Base-by-base conservation (phyloP, 805 yeast species). In the Zygotorulaspora florentina region DNA sequence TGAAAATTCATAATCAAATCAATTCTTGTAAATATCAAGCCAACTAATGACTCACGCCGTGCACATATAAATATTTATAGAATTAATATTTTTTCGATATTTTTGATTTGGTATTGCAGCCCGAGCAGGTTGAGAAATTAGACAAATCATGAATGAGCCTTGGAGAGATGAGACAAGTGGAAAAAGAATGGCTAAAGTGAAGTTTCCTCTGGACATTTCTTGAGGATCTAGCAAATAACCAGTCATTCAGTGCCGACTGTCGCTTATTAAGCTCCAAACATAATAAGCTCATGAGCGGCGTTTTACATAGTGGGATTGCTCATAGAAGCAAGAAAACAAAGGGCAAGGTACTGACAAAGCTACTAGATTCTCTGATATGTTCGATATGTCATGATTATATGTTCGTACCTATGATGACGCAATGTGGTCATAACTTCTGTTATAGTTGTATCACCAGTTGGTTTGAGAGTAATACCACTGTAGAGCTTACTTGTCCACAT, bases 371-470 rank as follows among this genome's bases (percentile, higher is more conserved):
- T 18, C 46, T 66, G 6, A 40, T 58, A 28, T 85, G 93, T 58
- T 72, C 83, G 6, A 73, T 85, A 9, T 85, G 93, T 57, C 80
- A 82, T 29, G 91, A 85, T 42, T 65, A 76, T 40, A 79, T 85
- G 84, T 75, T 72, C 51, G 74, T 75, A 2, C 91, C 93, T 1
- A 77, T 80, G 55, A 68, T 78, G 54, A 69, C 80, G 0, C 62
- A 70, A 10, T 85, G 93, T 66, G 91, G 91, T 2, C 93, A 85
- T 59, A 76, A 84, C 26, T 84, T 79, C 54, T 85, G 91, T 62
- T 85, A 85, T 58, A 75, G 58, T 40, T 78, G 91, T 59, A 59
- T 83, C n/a, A 66, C 69, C 15, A 71, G 73, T 18, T 85, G 93
- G 91, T 75, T 83, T 38, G 67, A 67, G 4, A 57, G 61, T 43